Percentiles rank a stretch among this genome's conserved stretches.
Conservation (phyloP, 208 protist genomes). For the Trypanosoma caninum region DNA sequence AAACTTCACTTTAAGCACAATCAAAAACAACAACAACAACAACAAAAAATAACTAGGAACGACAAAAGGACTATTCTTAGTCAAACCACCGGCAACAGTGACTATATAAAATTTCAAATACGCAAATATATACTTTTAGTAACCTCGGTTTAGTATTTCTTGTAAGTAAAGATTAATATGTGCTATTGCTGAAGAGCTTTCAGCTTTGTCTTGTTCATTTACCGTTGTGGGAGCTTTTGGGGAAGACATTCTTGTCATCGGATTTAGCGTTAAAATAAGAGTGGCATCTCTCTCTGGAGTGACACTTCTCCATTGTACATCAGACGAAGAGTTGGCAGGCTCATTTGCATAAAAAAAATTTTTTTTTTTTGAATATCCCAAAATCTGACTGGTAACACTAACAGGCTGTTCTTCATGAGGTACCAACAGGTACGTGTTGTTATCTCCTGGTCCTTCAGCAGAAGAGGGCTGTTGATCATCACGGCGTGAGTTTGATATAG, state of each 20-base stretch:
- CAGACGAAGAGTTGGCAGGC: not conserved
- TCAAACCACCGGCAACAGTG: not conserved
- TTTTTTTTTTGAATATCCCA: not conserved
- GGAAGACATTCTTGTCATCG: not conserved
- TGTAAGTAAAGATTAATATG: conserved; percentile 18
- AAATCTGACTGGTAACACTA: conserved; percentile 7
- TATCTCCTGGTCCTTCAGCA: not conserved
- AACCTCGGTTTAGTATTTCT: conserved; percentile 16
- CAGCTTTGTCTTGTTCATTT: not conserved
- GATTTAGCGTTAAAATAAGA: not conserved
- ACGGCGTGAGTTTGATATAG: not conserved
- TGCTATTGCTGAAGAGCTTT: conserved; percentile 7
- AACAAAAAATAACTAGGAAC: not conserved
- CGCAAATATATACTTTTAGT: not conserved
- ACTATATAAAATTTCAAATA: not conserved
- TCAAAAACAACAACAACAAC: not conserved
- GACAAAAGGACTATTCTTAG: not conserved
- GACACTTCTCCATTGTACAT: not conserved
- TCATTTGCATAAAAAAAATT: not conserved
- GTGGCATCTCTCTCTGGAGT: not conserved
- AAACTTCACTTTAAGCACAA: not conserved
- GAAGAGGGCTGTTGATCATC: not conserved
- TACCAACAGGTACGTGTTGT: not conserved
- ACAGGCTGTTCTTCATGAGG: conserved; percentile 1
- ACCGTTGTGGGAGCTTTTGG: not conserved